Evolutionary conservation across 2,329 filamentous ascomycete genomes (phyloP).

Genomic region (Lachnellula occidentalis): DNA sequence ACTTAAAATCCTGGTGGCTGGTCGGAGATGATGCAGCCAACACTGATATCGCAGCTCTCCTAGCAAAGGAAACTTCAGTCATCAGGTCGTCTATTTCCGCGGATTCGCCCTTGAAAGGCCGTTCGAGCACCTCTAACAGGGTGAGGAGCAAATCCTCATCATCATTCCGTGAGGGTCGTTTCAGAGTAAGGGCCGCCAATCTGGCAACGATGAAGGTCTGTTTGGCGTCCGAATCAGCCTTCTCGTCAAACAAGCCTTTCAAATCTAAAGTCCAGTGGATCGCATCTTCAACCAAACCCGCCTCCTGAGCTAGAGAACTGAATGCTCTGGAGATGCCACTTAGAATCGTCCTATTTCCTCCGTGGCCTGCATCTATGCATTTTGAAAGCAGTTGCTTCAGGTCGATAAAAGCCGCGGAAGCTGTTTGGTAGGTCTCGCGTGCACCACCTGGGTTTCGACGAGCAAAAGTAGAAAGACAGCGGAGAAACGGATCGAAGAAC

Average conservation of each 20-base stretch:
- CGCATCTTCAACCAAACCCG: slow-evolving; percentile 44
- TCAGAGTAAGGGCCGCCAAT: slow-evolving; percentile 49
- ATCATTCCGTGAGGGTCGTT: slow-evolving; percentile 35
- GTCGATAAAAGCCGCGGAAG: slow-evolving; percentile 16
- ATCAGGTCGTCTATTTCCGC: slow-evolving; percentile 57
- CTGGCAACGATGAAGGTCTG: slow-evolving; percentile 49
- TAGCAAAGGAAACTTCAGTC: slow-evolving; percentile 47
- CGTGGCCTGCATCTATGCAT: slow-evolving; percentile 15
- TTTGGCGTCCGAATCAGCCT: slow-evolving; percentile 26
- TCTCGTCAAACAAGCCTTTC: slow-evolving; percentile 16
- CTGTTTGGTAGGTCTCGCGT: slow-evolving; percentile 19
- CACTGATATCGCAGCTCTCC: slow-evolving; percentile 48
- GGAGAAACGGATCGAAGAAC: slow-evolving; percentile 57
- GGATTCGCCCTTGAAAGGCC: slow-evolving; percentile 52
- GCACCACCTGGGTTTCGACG: slow-evolving; percentile 39
- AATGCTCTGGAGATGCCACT: slow-evolving; percentile 43
- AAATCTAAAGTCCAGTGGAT: slow-evolving; percentile 49
- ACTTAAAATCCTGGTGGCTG: not conserved
- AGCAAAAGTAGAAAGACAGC: slow-evolving; percentile 56
- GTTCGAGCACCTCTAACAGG: slow-evolving; percentile 51
- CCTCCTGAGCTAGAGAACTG: slow-evolving; percentile 43
- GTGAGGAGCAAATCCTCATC: slow-evolving; percentile 41
- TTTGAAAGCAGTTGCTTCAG: slow-evolving; percentile 19
- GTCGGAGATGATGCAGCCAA: slow-evolving; percentile 30
- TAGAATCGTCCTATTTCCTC: slow-evolving; percentile 11